Base-by-base conservation (phyloP, 176 grass and related monocot species). In the Pontederia crassipes region DNA sequence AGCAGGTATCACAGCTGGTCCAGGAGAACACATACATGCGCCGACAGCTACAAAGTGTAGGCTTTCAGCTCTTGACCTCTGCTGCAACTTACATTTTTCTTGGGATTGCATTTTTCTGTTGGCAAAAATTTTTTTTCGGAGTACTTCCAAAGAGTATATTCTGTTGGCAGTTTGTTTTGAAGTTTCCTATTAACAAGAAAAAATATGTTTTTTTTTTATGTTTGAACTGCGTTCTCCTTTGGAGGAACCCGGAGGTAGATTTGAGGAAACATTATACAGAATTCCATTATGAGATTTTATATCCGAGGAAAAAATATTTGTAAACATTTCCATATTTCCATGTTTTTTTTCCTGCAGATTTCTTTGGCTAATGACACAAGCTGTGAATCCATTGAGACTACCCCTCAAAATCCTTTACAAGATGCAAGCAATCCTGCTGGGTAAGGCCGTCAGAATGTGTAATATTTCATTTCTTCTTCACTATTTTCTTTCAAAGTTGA, bases 391-490 rank as follows among this genome's bases (percentile, higher is more conserved):
- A 83, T 78, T 81, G 85, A 79, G 63, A 79, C 79, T 48, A 79
- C 94, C 66, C 84, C 84, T 79, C 79, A 75, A 59, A 86, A 98
- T 73, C 77, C 93, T 59, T 72, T 83, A 66, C 86, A 72, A 65
- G 85, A 93, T 84, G 74, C 88, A 74, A 92, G 68, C 66, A 89
- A 98, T 73, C 94, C 94, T 64, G 81, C 94, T 84, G 94, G 94
- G 94, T 98, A 83, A 84, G 51, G 67, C 35, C 16, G 3, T 57
- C 16, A 45, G 26, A 29, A 12, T 24, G 12, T 11, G 26, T 28
- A 26, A 14, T 11, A 0, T 9, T 48, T 50, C 12, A 12, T 28
- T 5, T 65, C 48, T 20, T 28, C 20, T 65, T 28, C 62, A 40
- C 32, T 40, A 40, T 40, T 40, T 40, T 51, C 27, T 28, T 59